These are phyloP conservation scores for Carex parvula DNA, from an alignment of 176 grass and related monocot species.

Conservation along the genomic window DNA sequence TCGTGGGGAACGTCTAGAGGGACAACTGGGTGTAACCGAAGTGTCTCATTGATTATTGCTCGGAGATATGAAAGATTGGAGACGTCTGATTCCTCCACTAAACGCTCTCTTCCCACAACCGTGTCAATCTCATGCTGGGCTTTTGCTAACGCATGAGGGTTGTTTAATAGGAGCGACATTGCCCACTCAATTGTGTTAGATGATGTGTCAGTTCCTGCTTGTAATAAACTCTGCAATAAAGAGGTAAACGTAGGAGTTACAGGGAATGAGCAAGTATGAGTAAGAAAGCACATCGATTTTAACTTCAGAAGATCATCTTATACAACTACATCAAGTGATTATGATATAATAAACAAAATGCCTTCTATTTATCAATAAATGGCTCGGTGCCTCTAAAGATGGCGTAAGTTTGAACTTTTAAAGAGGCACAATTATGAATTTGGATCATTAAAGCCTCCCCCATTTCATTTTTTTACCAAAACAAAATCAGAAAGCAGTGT, in stretches of 20 bases:
- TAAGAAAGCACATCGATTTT: not conserved
- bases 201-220: conserved; percentile 52
- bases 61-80: conserved; percentile 35
- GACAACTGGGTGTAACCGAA: conserved; percentile 37
- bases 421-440: not conserved
- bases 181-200: conserved; percentile 26
- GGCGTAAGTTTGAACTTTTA: not conserved
- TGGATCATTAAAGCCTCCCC: not conserved
- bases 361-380: not conserved
- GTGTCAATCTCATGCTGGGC: conserved; percentile 6
- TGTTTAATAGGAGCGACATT: conserved; percentile 17
- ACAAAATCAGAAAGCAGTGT: not conserved
- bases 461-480: not conserved
- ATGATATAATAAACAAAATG: not conserved
- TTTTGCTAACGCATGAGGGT: not conserved
- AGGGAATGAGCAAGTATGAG: not conserved
- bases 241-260: not conserved
- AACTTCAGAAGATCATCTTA: not conserved
- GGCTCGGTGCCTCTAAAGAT: not conserved
- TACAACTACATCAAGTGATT: not conserved
- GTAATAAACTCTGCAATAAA: conserved; percentile 27
- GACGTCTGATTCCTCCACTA: conserved; percentile 16
- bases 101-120: not conserved
- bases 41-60: conserved; percentile 36
- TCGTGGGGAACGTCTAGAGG: conserved; percentile 43